Conservation (phyloP, 176 grass and related monocot genomes). For the Guadua angustifolia region DNA sequence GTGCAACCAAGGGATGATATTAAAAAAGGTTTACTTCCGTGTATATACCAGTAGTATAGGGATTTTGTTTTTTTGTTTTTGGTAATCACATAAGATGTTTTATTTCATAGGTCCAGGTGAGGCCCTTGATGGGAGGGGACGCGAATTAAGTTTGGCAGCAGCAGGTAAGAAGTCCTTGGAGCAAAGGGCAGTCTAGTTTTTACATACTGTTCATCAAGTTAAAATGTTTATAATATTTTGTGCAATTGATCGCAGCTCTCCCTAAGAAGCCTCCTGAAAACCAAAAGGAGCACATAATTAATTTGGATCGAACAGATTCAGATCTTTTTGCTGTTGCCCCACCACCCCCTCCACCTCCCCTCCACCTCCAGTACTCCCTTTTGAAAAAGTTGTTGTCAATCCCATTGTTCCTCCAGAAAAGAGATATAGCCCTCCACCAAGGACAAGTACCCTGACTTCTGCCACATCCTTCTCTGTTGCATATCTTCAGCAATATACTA, state of each 20-base stretch:
- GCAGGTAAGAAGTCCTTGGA: conserved; percentile 53
- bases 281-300: conserved; percentile 66
- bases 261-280: conserved; percentile 57
- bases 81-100: conserved; percentile 24
- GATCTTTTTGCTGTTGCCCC: conserved; percentile 40
- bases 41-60: conserved; percentile 13
- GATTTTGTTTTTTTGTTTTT: conserved; percentile 8
- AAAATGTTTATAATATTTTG: conserved; percentile 27
- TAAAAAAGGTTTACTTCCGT: conserved; percentile 55
- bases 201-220: conserved; percentile 10
- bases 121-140: conserved; percentile 43
- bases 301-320: conserved; percentile 63
- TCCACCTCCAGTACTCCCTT: conserved; percentile 34
- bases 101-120: conserved; percentile 44
- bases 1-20: conserved; percentile 55
- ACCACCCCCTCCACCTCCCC: conserved; percentile 34
- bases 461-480: conserved; percentile 79
- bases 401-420: conserved; percentile 52
- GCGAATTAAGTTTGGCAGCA: conserved; percentile 38
- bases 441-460: conserved; percentile 47
- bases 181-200: conserved; percentile 18
- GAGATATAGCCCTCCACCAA: conserved; percentile 45
- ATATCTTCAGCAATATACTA: conserved; percentile 88
- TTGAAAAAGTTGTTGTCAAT: conserved; percentile 60
- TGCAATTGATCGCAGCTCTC: conserved; percentile 50